These are phyloP conservation scores for Rhodosporidiobolus sp. DNA, from an alignment of 768 basidiomycete species.

Conservation along the genomic window DNA sequence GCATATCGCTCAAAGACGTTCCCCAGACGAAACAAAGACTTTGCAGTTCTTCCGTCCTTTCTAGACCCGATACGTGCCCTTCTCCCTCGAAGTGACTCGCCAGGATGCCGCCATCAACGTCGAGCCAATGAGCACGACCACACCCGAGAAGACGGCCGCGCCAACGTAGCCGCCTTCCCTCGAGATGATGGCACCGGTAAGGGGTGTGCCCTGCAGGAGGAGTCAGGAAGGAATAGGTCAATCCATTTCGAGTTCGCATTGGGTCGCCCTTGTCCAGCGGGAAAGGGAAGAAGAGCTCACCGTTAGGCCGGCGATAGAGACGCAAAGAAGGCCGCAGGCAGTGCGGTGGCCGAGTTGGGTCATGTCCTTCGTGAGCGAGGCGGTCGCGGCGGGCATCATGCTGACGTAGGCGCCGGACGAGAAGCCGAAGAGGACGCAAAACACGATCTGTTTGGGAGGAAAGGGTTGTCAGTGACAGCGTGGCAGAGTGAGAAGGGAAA, in stretches of 20 bases:
- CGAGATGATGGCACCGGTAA: conserved; percentile 46
- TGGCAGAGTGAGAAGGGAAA: neutral
- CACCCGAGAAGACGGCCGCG: conserved; percentile 30
- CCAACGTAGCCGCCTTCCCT: conserved; percentile 40
- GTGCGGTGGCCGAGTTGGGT: conserved; percentile 45
- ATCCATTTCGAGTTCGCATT: too few species aligned
- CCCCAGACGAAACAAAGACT: too few species aligned
- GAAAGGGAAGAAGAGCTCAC: neutral
- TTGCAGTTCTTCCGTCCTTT: too few species aligned
- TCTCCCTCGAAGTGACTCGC: conserved; percentile 20
- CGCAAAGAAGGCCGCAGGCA: conserved; percentile 43
- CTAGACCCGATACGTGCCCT: conserved; percentile 36
- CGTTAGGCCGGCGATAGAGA: conserved; percentile 43
- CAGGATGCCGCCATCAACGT: conserved; percentile 4
- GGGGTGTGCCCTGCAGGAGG: conserved; percentile 36
- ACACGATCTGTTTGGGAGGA: conserved; percentile 30
- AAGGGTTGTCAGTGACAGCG: neutral
- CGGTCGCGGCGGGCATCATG: conserved; percentile 37
- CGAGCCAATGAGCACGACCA: conserved; percentile 23
- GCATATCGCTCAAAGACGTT: too few species aligned
- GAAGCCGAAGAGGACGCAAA: conserved; percentile 47
- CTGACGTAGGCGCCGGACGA: conserved; percentile 41
- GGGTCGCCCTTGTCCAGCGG: too few species aligned
- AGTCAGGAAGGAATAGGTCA: neutral
- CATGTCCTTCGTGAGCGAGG: conserved; percentile 42